Evolutionary conservation across 2,329 filamentous ascomycete genomes (phyloP), one percentile per base, ranked within the genome.

Genomic region (Coccinonectria pachysandricola): DNA sequence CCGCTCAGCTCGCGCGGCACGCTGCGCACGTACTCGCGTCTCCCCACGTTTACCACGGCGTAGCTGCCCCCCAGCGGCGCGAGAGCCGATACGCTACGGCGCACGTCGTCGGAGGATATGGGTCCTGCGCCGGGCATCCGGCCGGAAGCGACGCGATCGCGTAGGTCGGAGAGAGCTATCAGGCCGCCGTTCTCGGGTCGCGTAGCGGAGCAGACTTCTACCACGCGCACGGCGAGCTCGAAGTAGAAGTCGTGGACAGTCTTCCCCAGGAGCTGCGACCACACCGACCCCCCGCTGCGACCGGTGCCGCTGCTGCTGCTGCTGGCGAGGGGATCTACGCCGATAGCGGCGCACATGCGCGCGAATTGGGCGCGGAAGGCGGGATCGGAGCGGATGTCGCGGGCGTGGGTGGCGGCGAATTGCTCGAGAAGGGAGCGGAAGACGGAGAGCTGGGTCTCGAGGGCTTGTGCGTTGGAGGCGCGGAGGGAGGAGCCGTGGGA

Each of bases 231-330:
- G 2, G 86, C 91, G 23, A 98, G 74, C 62, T 93, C 88, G 55
- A 96, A 96, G 60, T 96, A 98, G 52, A 98, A 98, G 55, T 98
- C 91, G 52, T 95, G 93, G 42, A 98, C 87, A 45, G 78, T 86
- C 33, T 81, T 75, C 15, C 91, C 91, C 12, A 96, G 68, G 36
- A 96, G 73, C 61, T 95, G 87, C 7, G 85, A 81, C 88, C 91
- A 96, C 32, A 95, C 76, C 32, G 79, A 91, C 11, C 73, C 72
- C 2, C 59, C 64, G 5, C 62, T 64, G 18, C 54, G 60, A 11
- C 60, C 52, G 13, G 26, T 13, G 14, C 32, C 32, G 24, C 33
- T 22, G 15, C 39, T 39, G 24, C 44, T 48, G 53, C 52, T 60
- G 36, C 52, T 53, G 15, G 86, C 85, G 11, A 98, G 67, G 3